Percentiles rank a stretch among this genome's conserved stretches.
phyloP scores from a whole-genome alignment of 192 early-diverging fungal species.

The Thoreauomyces humboldtii region DNA sequence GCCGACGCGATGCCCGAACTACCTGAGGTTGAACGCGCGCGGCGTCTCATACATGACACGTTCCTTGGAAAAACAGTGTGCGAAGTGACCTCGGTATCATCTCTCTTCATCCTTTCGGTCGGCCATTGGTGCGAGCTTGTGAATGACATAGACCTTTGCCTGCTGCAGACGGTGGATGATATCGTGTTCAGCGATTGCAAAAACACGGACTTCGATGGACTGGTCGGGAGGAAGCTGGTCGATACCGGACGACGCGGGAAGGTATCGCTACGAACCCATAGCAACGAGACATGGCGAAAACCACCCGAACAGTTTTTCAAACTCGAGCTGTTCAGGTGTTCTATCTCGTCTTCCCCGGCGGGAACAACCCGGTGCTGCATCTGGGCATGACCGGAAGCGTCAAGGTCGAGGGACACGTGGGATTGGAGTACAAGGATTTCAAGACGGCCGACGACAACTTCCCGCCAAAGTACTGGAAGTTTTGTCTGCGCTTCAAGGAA shows the following conservation, averaged over 20 bases:
- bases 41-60: slow-evolving; percentile 52
- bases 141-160: not conserved
- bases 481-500: slow-evolving; percentile 47
- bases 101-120: not conserved
- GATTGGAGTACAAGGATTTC: slow-evolving; percentile 37
- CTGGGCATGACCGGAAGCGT: slow-evolving; percentile 66
- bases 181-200: slow-evolving; percentile 32
- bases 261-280: no score
- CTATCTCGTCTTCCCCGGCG: slow-evolving; percentile 47
- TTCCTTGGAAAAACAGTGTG: slow-evolving; percentile 42
- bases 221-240: slow-evolving; percentile 52
- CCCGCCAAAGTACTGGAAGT: slow-evolving; percentile 73
- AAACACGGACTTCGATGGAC: slow-evolving; percentile 26
- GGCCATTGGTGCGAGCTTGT: not conserved
- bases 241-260: slow-evolving; percentile 74
- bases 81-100: slow-evolving; percentile 21
- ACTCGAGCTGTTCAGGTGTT: no score
- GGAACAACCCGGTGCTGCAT: slow-evolving; percentile 57
- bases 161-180: slow-evolving; percentile 15
- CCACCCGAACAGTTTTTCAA: no score
- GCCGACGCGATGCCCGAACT: slow-evolving; percentile 72
- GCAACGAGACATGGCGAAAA: no score
- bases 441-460: slow-evolving; percentile 44
- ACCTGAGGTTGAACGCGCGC: slow-evolving; percentile 69
- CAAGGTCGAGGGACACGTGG: slow-evolving; percentile 32